Evolutionary conservation across 345 rosid genomes (phyloP).

Genomic region (Tarenaya hassleriana): DNA sequence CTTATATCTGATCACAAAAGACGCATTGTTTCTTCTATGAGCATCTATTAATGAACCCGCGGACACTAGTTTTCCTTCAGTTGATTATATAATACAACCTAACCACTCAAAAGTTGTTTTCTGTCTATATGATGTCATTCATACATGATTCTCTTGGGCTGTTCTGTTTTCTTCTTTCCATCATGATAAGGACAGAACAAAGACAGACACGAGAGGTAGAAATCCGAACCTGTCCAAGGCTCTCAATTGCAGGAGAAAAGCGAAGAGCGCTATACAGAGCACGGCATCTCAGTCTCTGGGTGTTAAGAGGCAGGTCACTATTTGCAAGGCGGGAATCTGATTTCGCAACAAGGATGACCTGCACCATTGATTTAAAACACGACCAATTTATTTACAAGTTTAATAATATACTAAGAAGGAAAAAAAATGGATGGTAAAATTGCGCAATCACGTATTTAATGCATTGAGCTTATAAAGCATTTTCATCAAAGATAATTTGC

Average conservation of each 20-base stretch:
- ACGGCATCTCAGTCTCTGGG: slow-evolving; percentile 91
- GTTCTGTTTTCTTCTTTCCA: too few relatives aligned
- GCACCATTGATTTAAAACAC: slow-evolving; percentile 16
- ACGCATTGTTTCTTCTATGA: not conserved
- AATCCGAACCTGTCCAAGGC: slow-evolving; percentile 69
- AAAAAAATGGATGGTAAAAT: too few relatives aligned
- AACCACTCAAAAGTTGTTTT: too few relatives aligned
- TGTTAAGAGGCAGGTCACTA: slow-evolving; percentile 74
- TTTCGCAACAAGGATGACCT: slow-evolving; percentile 83
- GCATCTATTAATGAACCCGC: too few relatives aligned
- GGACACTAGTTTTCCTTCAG: too few relatives aligned
- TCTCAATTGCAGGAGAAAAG: slow-evolving; percentile 72
- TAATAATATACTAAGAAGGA: not conserved
- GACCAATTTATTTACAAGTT: not conserved
- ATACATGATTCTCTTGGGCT: too few relatives aligned
- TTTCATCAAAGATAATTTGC: not conserved
- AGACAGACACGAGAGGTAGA: slow-evolving; percentile 8
- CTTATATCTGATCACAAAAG: too few relatives aligned
- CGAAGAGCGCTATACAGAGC: slow-evolving; percentile 64
- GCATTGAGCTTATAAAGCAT: too few relatives aligned
- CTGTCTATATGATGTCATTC: too few relatives aligned
- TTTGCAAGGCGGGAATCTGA: slow-evolving; percentile 96
- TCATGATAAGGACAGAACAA: slow-evolving; percentile 6
- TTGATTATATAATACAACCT: too few relatives aligned
- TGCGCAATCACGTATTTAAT: too few relatives aligned